Conservation (phyloP, 2,329 filamentous ascomycete genomes). For the Microdochium paspali region DNA sequence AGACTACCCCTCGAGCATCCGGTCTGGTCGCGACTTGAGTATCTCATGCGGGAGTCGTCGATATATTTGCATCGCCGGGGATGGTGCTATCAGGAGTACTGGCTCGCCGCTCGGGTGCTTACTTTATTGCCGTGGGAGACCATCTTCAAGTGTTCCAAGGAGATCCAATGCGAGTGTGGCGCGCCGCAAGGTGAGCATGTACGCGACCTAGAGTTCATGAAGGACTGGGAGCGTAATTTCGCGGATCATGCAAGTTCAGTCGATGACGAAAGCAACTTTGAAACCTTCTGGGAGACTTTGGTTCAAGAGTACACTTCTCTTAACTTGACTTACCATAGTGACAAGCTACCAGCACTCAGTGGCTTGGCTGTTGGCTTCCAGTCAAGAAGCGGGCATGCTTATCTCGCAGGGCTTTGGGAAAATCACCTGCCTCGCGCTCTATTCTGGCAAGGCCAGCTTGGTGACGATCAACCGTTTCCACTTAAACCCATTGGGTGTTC, state of each 20-base stretch:
- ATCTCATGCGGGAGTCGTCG: background rate
- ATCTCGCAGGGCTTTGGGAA: background rate
- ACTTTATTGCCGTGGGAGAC: background rate
- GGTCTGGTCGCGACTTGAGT: background rate
- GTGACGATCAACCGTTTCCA: too few species aligned
- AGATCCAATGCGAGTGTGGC: background rate
- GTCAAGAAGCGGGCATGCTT: background rate
- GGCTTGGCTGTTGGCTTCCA: background rate
- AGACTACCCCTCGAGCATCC: background rate
- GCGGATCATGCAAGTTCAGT: background rate
- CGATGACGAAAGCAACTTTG: background rate
- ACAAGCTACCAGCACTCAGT: background rate
- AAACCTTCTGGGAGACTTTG: background rate
- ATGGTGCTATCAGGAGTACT: background rate
- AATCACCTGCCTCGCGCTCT: background rate
- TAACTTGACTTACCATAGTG: background rate
- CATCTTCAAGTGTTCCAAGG: background rate
- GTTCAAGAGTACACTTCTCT: background rate
- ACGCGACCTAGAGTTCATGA: background rate
- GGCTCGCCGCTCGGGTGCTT: background rate
- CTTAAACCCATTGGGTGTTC: background rate
- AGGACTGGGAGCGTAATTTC: background rate
- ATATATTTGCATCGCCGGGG: background rate
- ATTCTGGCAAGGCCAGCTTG: background rate
- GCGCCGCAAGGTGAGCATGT: background rate